Evolutionary conservation across 768 basidiomycete genomes (phyloP), one percentile per base, ranked within the genome.

Genomic region (Pulveroboletus ravenelii): DNA sequence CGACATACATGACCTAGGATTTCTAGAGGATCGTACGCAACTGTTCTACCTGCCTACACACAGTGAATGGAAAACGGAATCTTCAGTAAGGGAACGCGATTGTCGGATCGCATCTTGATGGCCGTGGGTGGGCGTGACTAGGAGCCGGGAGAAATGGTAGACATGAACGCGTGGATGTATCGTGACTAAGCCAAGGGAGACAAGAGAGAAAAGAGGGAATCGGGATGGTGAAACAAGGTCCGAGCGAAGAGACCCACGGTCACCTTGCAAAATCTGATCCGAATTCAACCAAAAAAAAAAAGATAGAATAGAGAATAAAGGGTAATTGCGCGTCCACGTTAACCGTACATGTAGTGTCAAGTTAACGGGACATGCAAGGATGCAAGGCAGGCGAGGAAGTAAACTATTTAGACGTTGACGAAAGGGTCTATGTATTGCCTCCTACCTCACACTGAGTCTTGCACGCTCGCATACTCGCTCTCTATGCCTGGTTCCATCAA

Each of bases 401-500:
- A 10, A 41, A 23, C 8, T 8, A 8, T 12, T 23, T 39, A 15
- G 10, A 10, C 3, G 9, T 15, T 2, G 15, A n/a, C 8, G 13
- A 15, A 5, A 8, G 25, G 4, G 3, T 15, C 7, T 23, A 23
- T 15, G 14, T 5, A 14, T 34, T 15, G 6, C 23, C 27, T 41
- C 27, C 9, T 2, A 3, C 18, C 15, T 54, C 36, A 59, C 13
- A 87, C 86, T 31, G 65, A 63, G 41, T 87, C 87, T 67, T 87
- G 79, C n/a, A 92, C 86, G 38, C 72, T 63, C 3, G 87, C 83
- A 59, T 96, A 96, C 67, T 95, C 93, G 72, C 87, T 89, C 72
- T 98, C 95, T 47, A 96, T 80, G 25, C 95, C 95, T 2, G 94
- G 95, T 69, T 98, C 95, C 55, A 97, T 82, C 55, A 97, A 54